Base-by-base conservation (phyloP, 2,329 filamentous ascomycete genomes). In the Cytospora chrysosperma region DNA sequence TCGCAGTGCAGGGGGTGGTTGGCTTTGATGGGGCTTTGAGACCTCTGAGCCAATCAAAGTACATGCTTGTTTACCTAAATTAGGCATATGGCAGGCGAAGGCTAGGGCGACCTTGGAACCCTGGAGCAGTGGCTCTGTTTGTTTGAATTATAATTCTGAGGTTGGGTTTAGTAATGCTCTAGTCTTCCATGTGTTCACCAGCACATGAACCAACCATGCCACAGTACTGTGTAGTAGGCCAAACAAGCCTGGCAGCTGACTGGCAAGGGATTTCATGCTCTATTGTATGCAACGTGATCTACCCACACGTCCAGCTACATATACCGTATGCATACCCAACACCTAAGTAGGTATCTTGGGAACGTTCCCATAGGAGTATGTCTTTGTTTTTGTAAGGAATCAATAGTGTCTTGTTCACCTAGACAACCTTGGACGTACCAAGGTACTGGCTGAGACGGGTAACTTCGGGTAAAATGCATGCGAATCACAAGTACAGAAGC, bases 1-100 rank as follows among this genome's bases (percentile, higher is more conserved):
- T 43, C 21, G 40, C 40, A 19, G 40, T 21, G 26, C 10, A 15
- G 32, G 32, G 12, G 32, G 32, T 2, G 10, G 2, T 34, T 34
- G 32, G 32, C 32, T 15, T 13, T 34, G n/a, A 32, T 32, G 32
- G 32, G 32, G 32, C 32, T 34, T 13, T 32, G 30, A 32, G 30
- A 27, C 7, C 26, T 50, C n/a, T 30, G 21, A 28, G 49, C 64
- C 60, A 63, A 65, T 63, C 27, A 56, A 30, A 60, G 61, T 58
- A 43, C 40, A 54, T 55, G 51, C 40, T 34, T 61, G 27, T 27
- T 21, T 34, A 17, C 27, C 32, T 34, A 34, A 34, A 34, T 34
- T 34, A 34, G 32, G 32, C 12, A 34, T 34, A 34, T 34, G 10
- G 32, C 12, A 34, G 32, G 12, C 1, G 32, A 34, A 34, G 12